A percentile compares a stretch with the other conserved stretches of the same genome.
These are phyloP conservation scores for Chrysochromulina tobinii DNA, from an alignment of 78 protist genomes.

Conservation along the genomic window DNA sequence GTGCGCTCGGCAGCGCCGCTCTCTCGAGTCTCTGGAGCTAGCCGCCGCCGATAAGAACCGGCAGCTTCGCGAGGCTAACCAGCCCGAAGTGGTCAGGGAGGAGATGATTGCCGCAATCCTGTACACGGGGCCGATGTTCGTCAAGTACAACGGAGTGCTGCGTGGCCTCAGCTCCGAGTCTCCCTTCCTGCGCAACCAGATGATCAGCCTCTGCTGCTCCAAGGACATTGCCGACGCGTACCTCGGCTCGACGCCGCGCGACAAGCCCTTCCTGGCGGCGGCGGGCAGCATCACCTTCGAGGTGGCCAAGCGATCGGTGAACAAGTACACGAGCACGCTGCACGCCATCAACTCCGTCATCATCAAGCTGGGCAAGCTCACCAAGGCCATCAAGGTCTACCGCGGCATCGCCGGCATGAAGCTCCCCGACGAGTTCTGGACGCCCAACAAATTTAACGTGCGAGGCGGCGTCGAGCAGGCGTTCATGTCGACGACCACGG, in stretches of 20 bases:
- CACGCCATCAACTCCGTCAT: conserved; percentile 2
- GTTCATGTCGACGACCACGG: conserved; percentile 41
- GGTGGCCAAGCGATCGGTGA: neutral
- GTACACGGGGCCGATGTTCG: conserved; percentile 6
- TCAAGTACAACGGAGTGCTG: conserved; percentile 22
- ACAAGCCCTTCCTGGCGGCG: too few species aligned
- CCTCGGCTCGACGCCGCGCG: too few species aligned
- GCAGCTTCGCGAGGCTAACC: neutral
- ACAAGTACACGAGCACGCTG: conserved; percentile 25
- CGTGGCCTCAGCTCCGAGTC: neutral
- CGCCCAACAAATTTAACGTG: neutral
- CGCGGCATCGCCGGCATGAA: conserved; percentile 34
- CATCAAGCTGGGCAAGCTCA: neutral
- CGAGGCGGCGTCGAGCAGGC: conserved; percentile 39
- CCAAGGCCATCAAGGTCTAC: neutral
- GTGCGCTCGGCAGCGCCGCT: too few species aligned
- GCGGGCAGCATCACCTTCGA: too few species aligned
- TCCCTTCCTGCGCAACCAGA: neutral
- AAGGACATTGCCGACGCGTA: too few species aligned
- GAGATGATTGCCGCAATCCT: neutral
- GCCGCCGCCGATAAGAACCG: neutral
- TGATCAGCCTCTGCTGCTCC: neutral
- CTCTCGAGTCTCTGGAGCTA: too few species aligned
- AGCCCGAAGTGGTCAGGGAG: neutral
- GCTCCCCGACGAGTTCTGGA: conserved; percentile 16